Evolutionary conservation across 371 early-diverging fungal species (phyloP), one percentile per base, ranked within the genome.

Genomic region (Conidiobolus incongruus): DNA sequence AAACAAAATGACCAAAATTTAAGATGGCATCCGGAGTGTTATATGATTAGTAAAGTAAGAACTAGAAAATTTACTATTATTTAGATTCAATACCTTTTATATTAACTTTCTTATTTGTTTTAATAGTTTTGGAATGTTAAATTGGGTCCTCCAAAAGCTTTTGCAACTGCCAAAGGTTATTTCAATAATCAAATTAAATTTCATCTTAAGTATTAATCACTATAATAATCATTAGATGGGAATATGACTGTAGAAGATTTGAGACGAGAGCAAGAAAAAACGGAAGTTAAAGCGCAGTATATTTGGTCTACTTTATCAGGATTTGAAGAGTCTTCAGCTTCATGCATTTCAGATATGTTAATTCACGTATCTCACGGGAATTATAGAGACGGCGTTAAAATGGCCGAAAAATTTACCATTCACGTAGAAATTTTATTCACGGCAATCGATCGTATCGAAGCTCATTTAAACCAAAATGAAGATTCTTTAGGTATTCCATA

Each of bases 1-100:
- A 74, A 70, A 51, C 60, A 62, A 33, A 69, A 76, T 48, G 60
- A 71, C 44, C 63, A 70, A 44, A 66, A 77, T 33, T 74, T 72
- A 44, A 78, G 80, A 44, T 95, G 96, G 96, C 96, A 96, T 56
- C 94, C 94, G 8, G 88, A 91, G 55, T 96, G 96, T 56, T 96
- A 96, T 58, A 93, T 91, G 94, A 87, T 96, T 39, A 80, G 84
- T 66, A 91, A 85, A 68, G 75, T 75, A 56, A 44, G 22, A 12
- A 16, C 26, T 13, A n/a, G n/a, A n/a, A n/a, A n/a, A n/a, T n/a
- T n/a, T n/a, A n/a, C n/a, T n/a, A n/a, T n/a, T 10, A n/a, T n/a
- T n/a, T n/a, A n/a, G n/a, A n/a, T n/a, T n/a, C n/a, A n/a, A n/a
- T n/a, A n/a, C n/a, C 17, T 3, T 20, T 15, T 23, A 15, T 44